phyloP scores from a whole-genome alignment of 2,329 filamentous ascomycete genomes.

The Ceratocystis destructans region DNA sequence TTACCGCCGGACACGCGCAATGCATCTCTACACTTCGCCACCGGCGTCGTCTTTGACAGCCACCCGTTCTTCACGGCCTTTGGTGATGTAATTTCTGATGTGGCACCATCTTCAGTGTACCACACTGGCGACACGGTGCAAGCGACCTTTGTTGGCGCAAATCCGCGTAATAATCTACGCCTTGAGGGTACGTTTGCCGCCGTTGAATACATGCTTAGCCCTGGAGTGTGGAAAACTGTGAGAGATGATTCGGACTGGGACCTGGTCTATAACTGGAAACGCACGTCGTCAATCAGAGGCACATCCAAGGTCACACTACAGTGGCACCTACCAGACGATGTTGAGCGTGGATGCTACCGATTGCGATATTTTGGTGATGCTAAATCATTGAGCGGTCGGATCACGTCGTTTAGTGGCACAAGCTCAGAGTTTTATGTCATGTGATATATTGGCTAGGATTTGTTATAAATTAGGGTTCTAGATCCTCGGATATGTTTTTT shows the following conservation, averaged over 20 bases:
- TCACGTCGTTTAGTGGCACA: constrained; percentile 55
- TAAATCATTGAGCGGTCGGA: constrained; percentile 48
- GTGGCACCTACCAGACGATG: constrained; percentile 58
- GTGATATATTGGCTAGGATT: not conserved
- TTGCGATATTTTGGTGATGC: constrained; percentile 70
- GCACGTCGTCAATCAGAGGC: constrained; percentile 54
- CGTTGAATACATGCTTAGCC: constrained; percentile 47
- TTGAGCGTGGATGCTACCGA: constrained; percentile 49
- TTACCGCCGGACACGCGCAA: constrained; percentile 66
- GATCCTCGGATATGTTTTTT: not conserved
- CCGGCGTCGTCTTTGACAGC: constrained; percentile 61
- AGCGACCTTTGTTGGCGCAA: constrained; percentile 68
- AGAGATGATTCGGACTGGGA: constrained; percentile 71
- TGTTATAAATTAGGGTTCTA: not conserved
- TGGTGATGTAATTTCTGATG: constrained; percentile 49
- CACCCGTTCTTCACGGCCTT: constrained; percentile 52
- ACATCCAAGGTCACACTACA: constrained; percentile 64
- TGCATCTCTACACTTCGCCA: constrained; percentile 65
- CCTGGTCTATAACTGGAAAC: constrained; percentile 65
- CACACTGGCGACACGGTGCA: constrained; percentile 46
- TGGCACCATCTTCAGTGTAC: constrained; percentile 35
- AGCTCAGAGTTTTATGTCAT: constrained; percentile 38
- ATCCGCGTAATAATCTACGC: constrained; percentile 75
- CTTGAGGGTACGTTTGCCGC: constrained; percentile 65
- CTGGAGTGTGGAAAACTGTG: constrained; percentile 46